Evolutionary conservation across 2,329 filamentous ascomycete species (phyloP), one percentile per base, ranked within the genome.

Genomic region (Plenodomus lindquistii): DNA sequence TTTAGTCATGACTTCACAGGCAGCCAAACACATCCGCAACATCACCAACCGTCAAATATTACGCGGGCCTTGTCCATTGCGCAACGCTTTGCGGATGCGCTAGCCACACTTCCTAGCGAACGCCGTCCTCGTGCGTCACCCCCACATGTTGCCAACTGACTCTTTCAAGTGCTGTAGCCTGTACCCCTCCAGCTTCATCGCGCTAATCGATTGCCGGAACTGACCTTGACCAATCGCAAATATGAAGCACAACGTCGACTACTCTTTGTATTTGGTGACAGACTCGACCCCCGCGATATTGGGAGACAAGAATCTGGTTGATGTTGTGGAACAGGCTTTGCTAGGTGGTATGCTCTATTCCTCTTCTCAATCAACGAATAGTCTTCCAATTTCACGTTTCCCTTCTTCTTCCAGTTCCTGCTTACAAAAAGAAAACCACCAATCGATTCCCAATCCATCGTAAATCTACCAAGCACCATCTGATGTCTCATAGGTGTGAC

Each of bases 241-340:
- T 54, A 75, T 72, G 67, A 65, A 75, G 22, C 59, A 57, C 50
- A 54, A 63, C 17, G 78, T 87, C 39, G 85, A 96, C 73, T 92
- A 95, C 71, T 86, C 87, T 40, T 78, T 97, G 34, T 97, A 97
- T 70, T 81, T 97, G 48, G 92, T 97, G 60, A 97, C 92, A 4
- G 92, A 97, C 79, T 94, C 91, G 42, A 96, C 91, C n/a, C 82
- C 87, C 13, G 84, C 85, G 27, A 91, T 96, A 59, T 84, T 97
- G 37, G 88, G 88, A 45, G 75, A 80, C 54, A 82, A 81, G 60
- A 81, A 91, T 68, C 79, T 97, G 31, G 81, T 83, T 50, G 62
- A 81, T 9, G 86, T 96, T 1, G 91, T 97, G 44, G 85, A 87
- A 63, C 81, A 83, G 38, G 88, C 91, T 17, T 73, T 96, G 42